Percentiles rank a stretch among this genome's conserved stretches.
These are phyloP conservation scores for Scedosporium minutisporum DNA, from an alignment of 2,329 filamentous ascomycete genomes.

Conservation along the genomic window DNA sequence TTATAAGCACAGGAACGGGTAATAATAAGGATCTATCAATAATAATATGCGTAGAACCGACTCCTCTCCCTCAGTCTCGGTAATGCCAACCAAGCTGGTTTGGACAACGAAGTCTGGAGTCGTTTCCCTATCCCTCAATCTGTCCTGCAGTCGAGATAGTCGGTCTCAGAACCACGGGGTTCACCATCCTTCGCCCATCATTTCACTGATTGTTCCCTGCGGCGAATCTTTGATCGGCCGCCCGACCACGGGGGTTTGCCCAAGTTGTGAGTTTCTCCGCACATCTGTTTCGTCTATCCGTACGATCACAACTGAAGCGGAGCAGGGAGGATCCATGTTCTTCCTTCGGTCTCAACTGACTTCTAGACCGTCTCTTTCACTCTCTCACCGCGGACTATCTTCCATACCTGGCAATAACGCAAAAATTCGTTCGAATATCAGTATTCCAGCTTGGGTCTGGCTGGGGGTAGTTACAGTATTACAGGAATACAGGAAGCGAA, in stretches of 20 bases:
- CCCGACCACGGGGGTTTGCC: not conserved
- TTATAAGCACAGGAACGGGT: not conserved
- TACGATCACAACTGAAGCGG: not conserved
- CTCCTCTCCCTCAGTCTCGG: too few species aligned
- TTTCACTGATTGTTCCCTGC: not conserved
- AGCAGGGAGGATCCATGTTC: not conserved
- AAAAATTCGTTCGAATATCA: too few species aligned
- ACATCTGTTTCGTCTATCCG: not conserved
- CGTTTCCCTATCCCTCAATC: too few species aligned
- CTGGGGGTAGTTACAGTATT: not conserved
- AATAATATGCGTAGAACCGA: too few species aligned
- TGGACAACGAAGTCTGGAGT: too few species aligned
- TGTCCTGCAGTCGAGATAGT: too few species aligned
- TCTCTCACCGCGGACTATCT: too few species aligned
- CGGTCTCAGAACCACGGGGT: not conserved
- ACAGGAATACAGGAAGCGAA: not conserved
- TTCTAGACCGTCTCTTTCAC: not conserved
- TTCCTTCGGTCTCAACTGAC: not conserved
- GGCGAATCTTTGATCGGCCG: not conserved
- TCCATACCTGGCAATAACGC: too few species aligned
- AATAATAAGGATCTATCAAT: not conserved
- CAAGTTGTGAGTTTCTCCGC: not conserved
- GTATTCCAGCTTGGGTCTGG: too few species aligned
- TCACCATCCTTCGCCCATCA: not conserved
- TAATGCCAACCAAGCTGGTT: too few species aligned